These are phyloP conservation scores for Hondaea fermentalgiana DNA, from an alignment of 108 stramenopile species.

Conservation along the genomic window DNA sequence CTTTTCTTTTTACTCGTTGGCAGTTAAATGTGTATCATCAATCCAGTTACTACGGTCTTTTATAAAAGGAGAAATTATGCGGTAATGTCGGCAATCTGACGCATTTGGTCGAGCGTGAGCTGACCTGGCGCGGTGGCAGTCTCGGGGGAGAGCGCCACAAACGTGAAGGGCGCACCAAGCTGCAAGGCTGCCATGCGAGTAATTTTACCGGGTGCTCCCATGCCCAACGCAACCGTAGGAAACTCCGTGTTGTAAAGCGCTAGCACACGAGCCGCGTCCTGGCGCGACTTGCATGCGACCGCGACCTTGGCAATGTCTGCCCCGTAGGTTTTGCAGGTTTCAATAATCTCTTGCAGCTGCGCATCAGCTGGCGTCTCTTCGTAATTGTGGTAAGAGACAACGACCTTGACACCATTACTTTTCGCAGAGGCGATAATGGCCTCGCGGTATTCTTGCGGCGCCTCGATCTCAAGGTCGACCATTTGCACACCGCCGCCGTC, in stretches of 20 bases:
- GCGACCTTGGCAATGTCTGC: slow-evolving; percentile 18
- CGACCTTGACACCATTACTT: neutral
- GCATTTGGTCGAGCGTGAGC: slow-evolving; percentile 9
- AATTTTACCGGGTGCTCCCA: neutral
- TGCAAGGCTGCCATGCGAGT: neutral
- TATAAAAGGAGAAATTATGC: neutral
- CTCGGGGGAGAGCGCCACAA: neutral
- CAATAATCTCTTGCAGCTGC: neutral
- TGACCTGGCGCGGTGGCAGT: slow-evolving; percentile 4
- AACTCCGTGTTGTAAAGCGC: neutral
- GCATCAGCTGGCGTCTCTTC: neutral
- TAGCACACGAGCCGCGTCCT: neutral
- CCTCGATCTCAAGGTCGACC: neutral
- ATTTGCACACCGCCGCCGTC: neutral
- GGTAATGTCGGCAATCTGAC: neutral
- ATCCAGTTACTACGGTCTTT: no score
- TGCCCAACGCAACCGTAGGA: neutral
- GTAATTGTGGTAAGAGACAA: slow-evolving; percentile 7
- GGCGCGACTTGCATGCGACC: neutral
- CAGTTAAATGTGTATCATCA: no score
- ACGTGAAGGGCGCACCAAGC: neutral
- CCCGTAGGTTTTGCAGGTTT: neutral
- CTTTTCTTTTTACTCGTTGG: no score
- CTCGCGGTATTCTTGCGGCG: neutral
- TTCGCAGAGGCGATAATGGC: neutral